Conservation (phyloP, 495 filamentous ascomycete genomes). For the Trypethelium eluteriae region DNA sequence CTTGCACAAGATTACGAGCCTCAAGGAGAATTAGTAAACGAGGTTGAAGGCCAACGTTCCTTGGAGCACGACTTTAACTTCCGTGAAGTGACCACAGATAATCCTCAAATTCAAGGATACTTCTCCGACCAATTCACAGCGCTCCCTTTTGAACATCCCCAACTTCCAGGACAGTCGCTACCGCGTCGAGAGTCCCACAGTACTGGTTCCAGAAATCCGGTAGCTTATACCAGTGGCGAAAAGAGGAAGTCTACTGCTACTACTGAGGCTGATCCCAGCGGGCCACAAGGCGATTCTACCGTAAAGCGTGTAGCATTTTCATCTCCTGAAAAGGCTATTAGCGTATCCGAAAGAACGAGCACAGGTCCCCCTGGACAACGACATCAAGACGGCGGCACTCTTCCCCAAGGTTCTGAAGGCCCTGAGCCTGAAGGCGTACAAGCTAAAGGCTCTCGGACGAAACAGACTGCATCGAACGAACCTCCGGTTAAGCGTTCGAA, state of each 20-base stretch:
- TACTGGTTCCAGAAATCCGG: neutral
- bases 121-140: neutral
- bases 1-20: slow-evolving; percentile 31
- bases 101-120: neutral
- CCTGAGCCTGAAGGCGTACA: neutral
- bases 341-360: neutral
- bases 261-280: neutral
- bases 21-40: slow-evolving; percentile 34
- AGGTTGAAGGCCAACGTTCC: slow-evolving; percentile 24
- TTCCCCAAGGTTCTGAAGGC: neutral
- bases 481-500: neutral
- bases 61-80: slow-evolving; percentile 1
- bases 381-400: neutral
- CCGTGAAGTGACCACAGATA: slow-evolving; percentile 6
- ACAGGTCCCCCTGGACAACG: neutral
- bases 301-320: neutral
- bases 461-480: neutral
- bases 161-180: slow-evolving; percentile 3
- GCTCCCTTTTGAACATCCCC: neutral
- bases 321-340: neutral
- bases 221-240: neutral
- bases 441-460: neutral
- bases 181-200: neutral
- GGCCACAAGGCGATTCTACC: neutral
- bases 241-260: neutral